These are phyloP conservation scores for Sclerotinia sclerotiorum DNA, from an alignment of 2,329 filamentous ascomycete genomes.

Conservation along the genomic window DNA sequence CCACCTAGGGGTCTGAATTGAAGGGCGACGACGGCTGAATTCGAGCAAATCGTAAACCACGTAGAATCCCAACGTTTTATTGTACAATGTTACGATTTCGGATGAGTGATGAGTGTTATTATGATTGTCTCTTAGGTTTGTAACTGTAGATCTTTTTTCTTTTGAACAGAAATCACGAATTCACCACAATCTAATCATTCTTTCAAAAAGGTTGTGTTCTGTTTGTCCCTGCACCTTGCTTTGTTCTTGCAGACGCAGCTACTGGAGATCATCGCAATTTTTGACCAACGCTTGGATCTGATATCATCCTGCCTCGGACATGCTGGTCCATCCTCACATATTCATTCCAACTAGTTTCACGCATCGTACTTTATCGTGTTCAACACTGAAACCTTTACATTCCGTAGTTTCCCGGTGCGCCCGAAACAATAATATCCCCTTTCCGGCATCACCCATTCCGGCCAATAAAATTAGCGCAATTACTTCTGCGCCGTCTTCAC, in stretches of 20 bases:
- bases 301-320: constrained; percentile 7
- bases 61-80: background rate
- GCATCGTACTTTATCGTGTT: constrained; percentile 4
- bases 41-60: background rate
- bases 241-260: background rate
- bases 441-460: constrained; percentile 24
- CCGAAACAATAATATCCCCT: constrained; percentile 14
- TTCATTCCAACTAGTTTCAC: background rate
- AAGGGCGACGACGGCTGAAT: background rate
- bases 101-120: background rate
- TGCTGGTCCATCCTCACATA: constrained; percentile 2
- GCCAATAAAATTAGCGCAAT: constrained; percentile 23
- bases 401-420: constrained; percentile 20
- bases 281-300: constrained; percentile 1
- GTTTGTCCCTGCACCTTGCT: background rate
- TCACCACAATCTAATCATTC: background rate
- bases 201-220: background rate
- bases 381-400: constrained; percentile 16
- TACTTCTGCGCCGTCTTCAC: constrained; percentile 19
- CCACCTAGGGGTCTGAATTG: background rate
- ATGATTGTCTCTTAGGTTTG: background rate
- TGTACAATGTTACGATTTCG: background rate
- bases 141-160: background rate
- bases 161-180: background rate
- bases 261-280: constrained; percentile 4